These are phyloP conservation scores for Colletotrichum graminicola DNA, from an alignment of 2,329 filamentous ascomycete genomes.

Conservation along the genomic window DNA sequence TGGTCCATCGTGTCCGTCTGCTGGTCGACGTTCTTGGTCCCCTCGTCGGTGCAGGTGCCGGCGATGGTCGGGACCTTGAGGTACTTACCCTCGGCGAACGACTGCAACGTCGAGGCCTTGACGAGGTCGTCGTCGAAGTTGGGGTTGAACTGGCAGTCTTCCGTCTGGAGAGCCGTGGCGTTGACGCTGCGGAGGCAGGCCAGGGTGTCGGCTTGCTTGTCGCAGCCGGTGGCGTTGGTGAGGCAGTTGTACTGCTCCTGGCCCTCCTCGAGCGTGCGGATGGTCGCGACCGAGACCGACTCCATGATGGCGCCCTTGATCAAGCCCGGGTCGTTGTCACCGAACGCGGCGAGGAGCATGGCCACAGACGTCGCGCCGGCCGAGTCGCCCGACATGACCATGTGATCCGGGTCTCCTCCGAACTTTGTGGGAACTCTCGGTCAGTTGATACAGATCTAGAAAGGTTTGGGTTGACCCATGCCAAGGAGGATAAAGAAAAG, in stretches of 20 bases:
- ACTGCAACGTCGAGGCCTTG: conserved; percentile 61
- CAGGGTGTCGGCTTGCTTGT: conserved; percentile 57
- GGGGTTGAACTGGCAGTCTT: conserved; percentile 49
- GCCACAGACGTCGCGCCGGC: conserved; percentile 76
- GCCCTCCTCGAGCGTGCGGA: conserved; percentile 52
- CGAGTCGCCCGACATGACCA: conserved; percentile 76
- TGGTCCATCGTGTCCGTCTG: conserved; percentile 49
- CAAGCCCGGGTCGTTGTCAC: conserved; percentile 60
- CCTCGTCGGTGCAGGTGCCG: conserved; percentile 55
- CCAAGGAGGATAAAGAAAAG: too few relatives aligned
- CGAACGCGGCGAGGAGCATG: conserved; percentile 71
- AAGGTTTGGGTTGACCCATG: too few relatives aligned
- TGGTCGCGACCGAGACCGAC: conserved; percentile 64
- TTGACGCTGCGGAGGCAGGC: conserved; percentile 55
- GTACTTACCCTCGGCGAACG: conserved; percentile 63
- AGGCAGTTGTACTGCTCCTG: conserved; percentile 66
- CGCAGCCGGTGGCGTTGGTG: conserved; percentile 52
- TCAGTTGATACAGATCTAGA: neutral
- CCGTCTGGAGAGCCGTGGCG: conserved; percentile 42
- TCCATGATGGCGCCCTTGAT: conserved; percentile 66
- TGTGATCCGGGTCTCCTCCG: conserved; percentile 76
- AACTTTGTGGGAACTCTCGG: conserved; percentile 60
- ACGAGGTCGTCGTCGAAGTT: conserved; percentile 67
- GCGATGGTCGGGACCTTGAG: conserved; percentile 66
- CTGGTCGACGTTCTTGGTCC: conserved; percentile 51